phyloP scores from a whole-genome alignment of 1,284 basidiomycete genomes.

The Pseudozyma thailandica region DNA sequence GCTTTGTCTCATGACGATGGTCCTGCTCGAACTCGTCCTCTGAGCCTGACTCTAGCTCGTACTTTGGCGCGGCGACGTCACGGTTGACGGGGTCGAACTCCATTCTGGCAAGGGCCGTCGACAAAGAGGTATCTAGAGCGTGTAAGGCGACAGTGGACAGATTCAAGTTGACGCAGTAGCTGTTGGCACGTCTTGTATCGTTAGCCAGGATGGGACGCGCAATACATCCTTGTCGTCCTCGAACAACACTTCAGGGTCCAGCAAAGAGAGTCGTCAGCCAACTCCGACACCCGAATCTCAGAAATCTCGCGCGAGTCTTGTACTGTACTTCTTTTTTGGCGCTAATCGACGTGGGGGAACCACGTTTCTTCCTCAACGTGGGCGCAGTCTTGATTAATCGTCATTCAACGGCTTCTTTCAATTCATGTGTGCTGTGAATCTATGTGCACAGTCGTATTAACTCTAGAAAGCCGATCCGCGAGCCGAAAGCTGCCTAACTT shows the following conservation, averaged over 20 bases:
- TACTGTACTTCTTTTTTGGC: too few species aligned
- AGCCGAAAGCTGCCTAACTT: slow-evolving; percentile 59
- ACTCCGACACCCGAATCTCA: slow-evolving; percentile 1
- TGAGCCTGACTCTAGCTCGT: slow-evolving; percentile 47
- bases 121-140: not conserved
- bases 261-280: slow-evolving; percentile 12
- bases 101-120: too few species aligned
- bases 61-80: slow-evolving; percentile 26
- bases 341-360: too few species aligned
- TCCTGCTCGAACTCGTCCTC: slow-evolving; percentile 35
- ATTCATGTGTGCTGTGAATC: too few species aligned
- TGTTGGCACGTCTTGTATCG: too few species aligned
- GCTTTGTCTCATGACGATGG: not conserved
- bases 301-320: not conserved
- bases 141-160: not conserved
- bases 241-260: slow-evolving; percentile 24
- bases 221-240: slow-evolving; percentile 2
- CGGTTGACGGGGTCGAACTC: slow-evolving; percentile 40
- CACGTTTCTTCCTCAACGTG: too few species aligned
- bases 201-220: slow-evolving; percentile 12
- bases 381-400: too few species aligned
- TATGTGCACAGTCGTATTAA: too few species aligned
- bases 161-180: too few species aligned
- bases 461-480: slow-evolving; percentile 51
- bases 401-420: too few species aligned